These are phyloP conservation scores for Sarocladium strictum DNA, from an alignment of 2,329 filamentous ascomycete species.

Conservation along the genomic window DNA sequence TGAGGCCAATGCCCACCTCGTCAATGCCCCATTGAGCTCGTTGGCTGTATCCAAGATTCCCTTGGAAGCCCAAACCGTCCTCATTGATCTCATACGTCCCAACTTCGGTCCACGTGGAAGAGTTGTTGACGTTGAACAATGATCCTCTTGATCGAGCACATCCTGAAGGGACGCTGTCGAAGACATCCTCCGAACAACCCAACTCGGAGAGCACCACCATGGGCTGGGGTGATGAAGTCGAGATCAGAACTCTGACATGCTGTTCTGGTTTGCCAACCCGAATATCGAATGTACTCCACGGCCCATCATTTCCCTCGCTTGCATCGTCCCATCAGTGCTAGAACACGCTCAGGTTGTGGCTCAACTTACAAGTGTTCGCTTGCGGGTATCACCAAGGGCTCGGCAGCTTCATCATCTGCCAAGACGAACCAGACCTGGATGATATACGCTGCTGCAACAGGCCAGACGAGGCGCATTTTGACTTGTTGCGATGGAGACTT, in stretches of 20 bases:
- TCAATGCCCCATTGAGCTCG: constrained; percentile 1
- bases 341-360: too few species aligned
- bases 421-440: not conserved
- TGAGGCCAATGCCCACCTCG: constrained; percentile 3
- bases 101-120: not conserved
- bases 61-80: not conserved
- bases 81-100: constrained; percentile 3
- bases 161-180: not conserved
- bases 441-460: not conserved
- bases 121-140: not conserved
- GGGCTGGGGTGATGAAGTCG: not conserved
- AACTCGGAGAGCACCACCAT: constrained; percentile 1
- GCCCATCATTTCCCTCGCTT: constrained; percentile 4
- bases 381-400: constrained; percentile 2
- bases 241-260: not conserved
- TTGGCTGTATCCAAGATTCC: not conserved
- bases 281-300: constrained; percentile 5
- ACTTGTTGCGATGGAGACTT: not conserved
- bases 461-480: not conserved
- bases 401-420: not conserved
- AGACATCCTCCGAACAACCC: not conserved
- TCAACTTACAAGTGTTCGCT: constrained; percentile 7
- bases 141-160: not conserved
- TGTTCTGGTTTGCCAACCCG: constrained; percentile 1
- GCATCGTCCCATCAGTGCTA: too few species aligned